Evolutionary conservation across 768 basidiomycete species (phyloP).

Genomic region (Calvatia gigantea): DNA sequence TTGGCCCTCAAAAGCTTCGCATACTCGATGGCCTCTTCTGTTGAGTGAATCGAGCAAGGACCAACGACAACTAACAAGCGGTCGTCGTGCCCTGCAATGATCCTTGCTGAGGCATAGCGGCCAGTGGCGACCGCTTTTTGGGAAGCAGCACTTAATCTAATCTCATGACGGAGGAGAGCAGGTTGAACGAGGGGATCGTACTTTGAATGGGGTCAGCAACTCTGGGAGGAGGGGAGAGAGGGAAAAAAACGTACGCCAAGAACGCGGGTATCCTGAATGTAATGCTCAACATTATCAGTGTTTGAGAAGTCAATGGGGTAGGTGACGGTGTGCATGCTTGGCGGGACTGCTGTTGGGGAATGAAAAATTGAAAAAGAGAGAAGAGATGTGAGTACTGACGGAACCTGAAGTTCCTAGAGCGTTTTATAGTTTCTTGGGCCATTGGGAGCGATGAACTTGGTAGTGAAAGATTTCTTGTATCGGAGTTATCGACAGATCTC

Average conservation of each 20-base stretch:
- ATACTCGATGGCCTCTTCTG: constrained; percentile 82
- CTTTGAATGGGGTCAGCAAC: constrained; percentile 37
- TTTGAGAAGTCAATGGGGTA: constrained; percentile 59
- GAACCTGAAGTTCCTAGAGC: constrained; percentile 25
- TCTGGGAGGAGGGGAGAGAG: background rate
- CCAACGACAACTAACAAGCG: constrained; percentile 90
- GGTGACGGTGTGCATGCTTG: constrained; percentile 56
- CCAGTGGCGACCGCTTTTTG: constrained; percentile 76
- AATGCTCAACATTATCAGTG: constrained; percentile 58
- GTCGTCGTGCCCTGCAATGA: constrained; percentile 82
- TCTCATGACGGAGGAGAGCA: constrained; percentile 84
- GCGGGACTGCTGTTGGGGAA: constrained; percentile 36
- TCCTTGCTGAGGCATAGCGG: constrained; percentile 73
- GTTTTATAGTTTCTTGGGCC: constrained; percentile 31
- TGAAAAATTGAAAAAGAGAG: constrained; percentile 19
- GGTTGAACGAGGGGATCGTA: constrained; percentile 98
- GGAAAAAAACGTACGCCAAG: constrained; percentile 54
- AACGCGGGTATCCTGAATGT: constrained; percentile 81
- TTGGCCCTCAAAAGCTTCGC: constrained; percentile 69
- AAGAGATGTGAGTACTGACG: constrained; percentile 19
- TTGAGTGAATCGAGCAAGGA: constrained; percentile 92
- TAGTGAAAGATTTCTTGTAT: background rate
- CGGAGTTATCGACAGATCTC: constrained; percentile 11
- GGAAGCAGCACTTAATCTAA: constrained; percentile 62
- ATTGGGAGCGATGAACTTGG: constrained; percentile 14